phyloP scores from a whole-genome alignment of 2,329 filamentous ascomycete genomes.

The Colletotrichum scovillei region DNA sequence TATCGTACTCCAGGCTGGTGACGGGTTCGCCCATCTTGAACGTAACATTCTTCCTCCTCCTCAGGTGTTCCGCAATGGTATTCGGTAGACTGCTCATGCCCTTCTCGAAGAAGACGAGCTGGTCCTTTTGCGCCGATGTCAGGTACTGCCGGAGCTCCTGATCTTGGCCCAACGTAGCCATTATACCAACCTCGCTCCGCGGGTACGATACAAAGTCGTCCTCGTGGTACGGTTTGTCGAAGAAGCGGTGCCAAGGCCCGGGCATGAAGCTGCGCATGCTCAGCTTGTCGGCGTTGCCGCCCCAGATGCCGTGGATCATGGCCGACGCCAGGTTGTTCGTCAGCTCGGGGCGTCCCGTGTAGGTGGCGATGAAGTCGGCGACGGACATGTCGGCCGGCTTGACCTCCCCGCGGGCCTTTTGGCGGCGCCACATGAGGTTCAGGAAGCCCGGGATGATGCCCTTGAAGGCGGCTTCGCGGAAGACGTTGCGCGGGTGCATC shows the following conservation, averaged over 20 bases:
- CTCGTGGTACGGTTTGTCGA: constrained; percentile 35
- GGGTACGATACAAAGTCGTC: constrained; percentile 41
- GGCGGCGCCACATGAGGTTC: constrained; percentile 49
- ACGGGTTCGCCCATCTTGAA: constrained; percentile 65
- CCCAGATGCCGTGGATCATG: constrained; percentile 88
- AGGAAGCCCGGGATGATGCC: constrained; percentile 44
- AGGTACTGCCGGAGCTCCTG: constrained; percentile 38
- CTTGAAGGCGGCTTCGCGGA: constrained; percentile 46
- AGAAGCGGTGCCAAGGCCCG: constrained; percentile 57
- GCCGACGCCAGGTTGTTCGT: constrained; percentile 82
- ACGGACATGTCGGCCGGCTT: constrained; percentile 74
- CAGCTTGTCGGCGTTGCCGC: constrained; percentile 85
- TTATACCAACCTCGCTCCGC: constrained; percentile 42
- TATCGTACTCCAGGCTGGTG: constrained; percentile 54
- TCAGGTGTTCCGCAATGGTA: constrained; percentile 63
- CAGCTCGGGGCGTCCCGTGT: constrained; percentile 62
- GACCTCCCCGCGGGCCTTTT: constrained; percentile 35
- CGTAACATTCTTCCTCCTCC: constrained; percentile 66
- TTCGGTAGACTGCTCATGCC: constrained; percentile 74
- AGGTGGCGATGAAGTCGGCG: constrained; percentile 71
- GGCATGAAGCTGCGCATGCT: constrained; percentile 73
- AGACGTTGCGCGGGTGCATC: constrained; percentile 11
- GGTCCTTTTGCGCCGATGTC: constrained; percentile 9
- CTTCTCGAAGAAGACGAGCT: constrained; percentile 57
- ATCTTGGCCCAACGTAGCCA: constrained; percentile 40